A percentile compares a stretch with the other conserved stretches of the same genome.
phyloP scores from a whole-genome alignment of 106 monocot species.

The Allium cepa region DNA sequence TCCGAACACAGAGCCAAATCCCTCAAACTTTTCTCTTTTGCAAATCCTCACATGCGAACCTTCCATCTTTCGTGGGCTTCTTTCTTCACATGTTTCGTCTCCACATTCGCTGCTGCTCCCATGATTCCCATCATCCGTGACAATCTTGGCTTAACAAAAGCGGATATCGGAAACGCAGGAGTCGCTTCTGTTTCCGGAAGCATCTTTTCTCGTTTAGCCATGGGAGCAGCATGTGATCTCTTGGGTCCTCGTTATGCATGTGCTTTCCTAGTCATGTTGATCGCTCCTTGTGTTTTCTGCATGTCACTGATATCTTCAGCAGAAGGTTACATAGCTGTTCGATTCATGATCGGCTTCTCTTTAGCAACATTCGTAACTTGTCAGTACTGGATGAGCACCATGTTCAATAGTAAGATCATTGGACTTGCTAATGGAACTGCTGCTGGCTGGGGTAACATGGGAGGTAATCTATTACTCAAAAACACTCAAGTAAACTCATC shows the following conservation, averaged over 20 bases:
- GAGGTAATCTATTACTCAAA: background rate
- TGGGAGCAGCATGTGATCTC: conserved; percentile 2
- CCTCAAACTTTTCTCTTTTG: background rate
- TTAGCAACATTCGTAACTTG: conserved; percentile 33
- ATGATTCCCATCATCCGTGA: conserved; percentile 81
- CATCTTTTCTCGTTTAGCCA: conserved; percentile 3
- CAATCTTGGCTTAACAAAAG: conserved; percentile 50
- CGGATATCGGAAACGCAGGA: background rate
- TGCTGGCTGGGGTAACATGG: conserved; percentile 42
- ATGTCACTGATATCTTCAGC: conserved; percentile 15
- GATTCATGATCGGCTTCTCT: conserved; percentile 38
- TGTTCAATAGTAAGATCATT: conserved; percentile 29
- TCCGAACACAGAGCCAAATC: conserved; percentile 2
- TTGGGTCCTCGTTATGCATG: conserved; percentile 8
- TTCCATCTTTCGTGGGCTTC: conserved; percentile 6
- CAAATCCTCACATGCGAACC: conserved; percentile 3
- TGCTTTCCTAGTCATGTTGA: conserved; percentile 22
- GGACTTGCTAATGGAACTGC: conserved; percentile 24
- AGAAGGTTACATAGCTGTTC: conserved; percentile 13
- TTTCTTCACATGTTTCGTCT: conserved; percentile 8
- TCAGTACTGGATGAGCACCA: conserved; percentile 53
- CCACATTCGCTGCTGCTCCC: conserved; percentile 3
- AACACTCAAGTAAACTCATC: too few species aligned
- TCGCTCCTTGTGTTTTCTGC: conserved; percentile 26
- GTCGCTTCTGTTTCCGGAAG: conserved; percentile 2